Conservation (phyloP, 163 green algal species). For the Smithsoniella earleae region DNA sequence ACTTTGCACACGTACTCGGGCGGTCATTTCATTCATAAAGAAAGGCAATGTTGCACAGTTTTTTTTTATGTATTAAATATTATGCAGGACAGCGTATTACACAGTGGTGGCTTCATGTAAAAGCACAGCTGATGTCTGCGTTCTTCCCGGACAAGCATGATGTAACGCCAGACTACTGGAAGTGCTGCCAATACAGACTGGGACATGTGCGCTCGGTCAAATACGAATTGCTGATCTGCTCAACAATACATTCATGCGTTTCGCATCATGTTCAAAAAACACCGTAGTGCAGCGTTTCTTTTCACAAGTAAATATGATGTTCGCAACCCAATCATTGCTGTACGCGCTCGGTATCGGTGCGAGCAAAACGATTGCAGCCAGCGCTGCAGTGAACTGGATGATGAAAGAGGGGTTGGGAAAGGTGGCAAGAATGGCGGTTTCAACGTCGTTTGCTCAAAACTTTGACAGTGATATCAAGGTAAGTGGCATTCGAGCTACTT, state of each 20-base stretch:
- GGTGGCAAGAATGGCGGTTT: slow-evolving; percentile 75
- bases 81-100: no score
- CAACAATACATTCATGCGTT: background rate
- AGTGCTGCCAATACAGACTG: slow-evolving; percentile 66
- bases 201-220: slow-evolving; percentile 37
- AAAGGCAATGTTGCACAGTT: no score
- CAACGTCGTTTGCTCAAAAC: slow-evolving; percentile 68
- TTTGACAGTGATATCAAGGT: slow-evolving; percentile 94
- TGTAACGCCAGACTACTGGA: slow-evolving; percentile 82
- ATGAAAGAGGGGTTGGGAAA: slow-evolving; percentile 88
- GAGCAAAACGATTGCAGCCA: slow-evolving; percentile 58
- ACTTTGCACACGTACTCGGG: no score
- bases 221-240: background rate
- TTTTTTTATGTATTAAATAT: no score
- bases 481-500: background rate
- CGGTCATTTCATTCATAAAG: no score
- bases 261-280: background rate
- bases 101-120: no score
- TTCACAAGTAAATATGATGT: slow-evolving; percentile 59
- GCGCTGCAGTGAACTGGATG: slow-evolving; percentile 93
- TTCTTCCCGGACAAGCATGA: slow-evolving; percentile 55
- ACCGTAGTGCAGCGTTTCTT: slow-evolving; percentile 62
- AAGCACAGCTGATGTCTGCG: slow-evolving; percentile 36
- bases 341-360: slow-evolving; percentile 83
- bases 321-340: slow-evolving; percentile 70